Evolutionary conservation across 805 yeast species (phyloP).

Genomic region (Zygoascus flipseniorum): DNA sequence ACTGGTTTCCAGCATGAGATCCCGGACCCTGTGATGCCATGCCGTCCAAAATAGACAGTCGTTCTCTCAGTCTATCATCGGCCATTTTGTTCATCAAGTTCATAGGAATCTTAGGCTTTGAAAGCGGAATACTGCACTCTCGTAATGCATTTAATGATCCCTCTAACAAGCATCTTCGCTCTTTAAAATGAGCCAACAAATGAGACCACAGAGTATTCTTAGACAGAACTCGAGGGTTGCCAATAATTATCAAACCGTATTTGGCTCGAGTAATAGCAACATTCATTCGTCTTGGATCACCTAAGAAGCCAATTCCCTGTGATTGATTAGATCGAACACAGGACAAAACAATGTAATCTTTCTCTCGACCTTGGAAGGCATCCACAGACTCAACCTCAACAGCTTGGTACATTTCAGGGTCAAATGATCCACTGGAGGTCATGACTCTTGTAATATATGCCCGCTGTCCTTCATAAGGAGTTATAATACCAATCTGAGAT

Average conservation of each 20-base stretch:
- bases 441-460: conserved; percentile 72
- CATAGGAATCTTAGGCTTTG: conserved; percentile 12
- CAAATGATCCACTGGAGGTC: conserved; percentile 61
- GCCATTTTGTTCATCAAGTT: neutral
- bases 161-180: conserved; percentile 80
- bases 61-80: neutral
- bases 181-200: conserved; percentile 68
- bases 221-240: conserved; percentile 73
- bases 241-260: conserved; percentile 71
- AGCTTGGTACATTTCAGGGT: conserved; percentile 52
- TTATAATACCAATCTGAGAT: conserved; percentile 79
- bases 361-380: conserved; percentile 89
- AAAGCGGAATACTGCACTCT: conserved; percentile 36
- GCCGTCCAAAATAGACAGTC: neutral
- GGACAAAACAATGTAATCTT: conserved; percentile 68
- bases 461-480: conserved; percentile 93
- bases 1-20: neutral
- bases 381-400: conserved; percentile 94
- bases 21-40: neutral
- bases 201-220: conserved; percentile 71
- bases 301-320: conserved; percentile 71
- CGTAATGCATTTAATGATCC: conserved; percentile 78
- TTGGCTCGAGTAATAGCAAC: conserved; percentile 87
- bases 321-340: conserved; percentile 75
- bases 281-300: conserved; percentile 78